These are phyloP conservation scores for Leishmania amazonensis DNA, from an alignment of 208 protist species.

Conservation along the genomic window DNA sequence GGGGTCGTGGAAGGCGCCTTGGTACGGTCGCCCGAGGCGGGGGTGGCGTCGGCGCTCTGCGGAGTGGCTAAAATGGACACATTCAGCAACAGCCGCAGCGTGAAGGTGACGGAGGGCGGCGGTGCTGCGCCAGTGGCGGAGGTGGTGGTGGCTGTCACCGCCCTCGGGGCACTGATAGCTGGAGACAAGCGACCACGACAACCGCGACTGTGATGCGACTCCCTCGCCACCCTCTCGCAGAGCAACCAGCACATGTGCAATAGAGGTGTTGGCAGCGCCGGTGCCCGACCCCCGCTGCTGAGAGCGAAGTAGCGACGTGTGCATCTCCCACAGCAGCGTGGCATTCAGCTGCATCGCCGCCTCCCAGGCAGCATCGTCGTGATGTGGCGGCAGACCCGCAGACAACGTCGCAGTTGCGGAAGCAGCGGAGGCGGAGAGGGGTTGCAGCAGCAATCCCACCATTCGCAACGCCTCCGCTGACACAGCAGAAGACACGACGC, in stretches of 20 bases:
- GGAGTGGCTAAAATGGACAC: neutral
- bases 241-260: constrained; percentile 22
- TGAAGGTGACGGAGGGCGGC: neutral
- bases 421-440: neutral
- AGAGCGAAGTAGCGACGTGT: constrained; percentile 10
- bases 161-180: constrained; percentile 7
- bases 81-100: constrained; percentile 27
- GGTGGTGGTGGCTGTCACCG: neutral
- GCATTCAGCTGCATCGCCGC: constrained; percentile 28
- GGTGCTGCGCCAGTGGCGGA: neutral
- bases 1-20: neutral
- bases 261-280: neutral
- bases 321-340: constrained; percentile 26
- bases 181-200: constrained; percentile 25
- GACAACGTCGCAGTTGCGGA: neutral
- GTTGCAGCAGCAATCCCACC: constrained; percentile 2
- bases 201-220: neutral
- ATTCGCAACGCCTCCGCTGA: neutral
- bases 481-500: constrained; percentile 22
- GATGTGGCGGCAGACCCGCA: neutral
- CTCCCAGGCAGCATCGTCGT: constrained; percentile 23
- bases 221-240: neutral
- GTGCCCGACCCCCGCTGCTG: neutral
- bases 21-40: neutral
- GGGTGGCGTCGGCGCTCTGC: neutral